phyloP scores from a whole-genome alignment of 352 stramenopile genomes.

The Pythium scleroteichum region DNA sequence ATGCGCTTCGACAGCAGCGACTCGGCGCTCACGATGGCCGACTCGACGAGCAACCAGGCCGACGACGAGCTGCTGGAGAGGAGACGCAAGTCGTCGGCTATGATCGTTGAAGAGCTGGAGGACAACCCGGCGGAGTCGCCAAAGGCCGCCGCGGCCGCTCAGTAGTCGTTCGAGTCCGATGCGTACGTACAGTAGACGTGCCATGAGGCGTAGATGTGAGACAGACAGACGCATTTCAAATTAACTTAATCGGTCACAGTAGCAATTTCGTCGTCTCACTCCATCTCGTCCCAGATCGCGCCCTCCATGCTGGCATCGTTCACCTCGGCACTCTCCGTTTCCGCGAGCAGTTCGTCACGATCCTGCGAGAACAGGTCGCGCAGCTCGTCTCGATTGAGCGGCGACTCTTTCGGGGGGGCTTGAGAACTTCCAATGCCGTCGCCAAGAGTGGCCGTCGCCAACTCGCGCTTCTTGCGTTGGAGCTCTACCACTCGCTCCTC shows the following conservation, averaged over 20 bases:
- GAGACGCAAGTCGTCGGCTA: slow-evolving; percentile 23
- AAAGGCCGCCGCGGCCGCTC: not conserved
- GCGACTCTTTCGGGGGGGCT: slow-evolving; percentile 27
- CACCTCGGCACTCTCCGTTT: not conserved
- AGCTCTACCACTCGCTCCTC: slow-evolving; percentile 89
- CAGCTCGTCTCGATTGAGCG: slow-evolving; percentile 47
- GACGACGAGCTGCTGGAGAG: slow-evolving; percentile 17
- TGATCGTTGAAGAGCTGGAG: slow-evolving; percentile 24
- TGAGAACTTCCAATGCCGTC: slow-evolving; percentile 30
- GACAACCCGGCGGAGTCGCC: slow-evolving; percentile 3
- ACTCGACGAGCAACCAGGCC: slow-evolving; percentile 23
- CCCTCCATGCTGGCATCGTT: slow-evolving; percentile 14
- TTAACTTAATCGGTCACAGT: slow-evolving; percentile 25
- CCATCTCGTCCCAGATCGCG: slow-evolving; percentile 29
- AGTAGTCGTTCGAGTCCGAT: no score
- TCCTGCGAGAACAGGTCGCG: slow-evolving; percentile 51
- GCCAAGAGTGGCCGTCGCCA: slow-evolving; percentile 77
- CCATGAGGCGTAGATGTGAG: not conserved
- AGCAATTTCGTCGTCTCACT: slow-evolving; percentile 9
- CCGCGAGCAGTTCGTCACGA: not conserved
- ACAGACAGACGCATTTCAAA: not conserved
- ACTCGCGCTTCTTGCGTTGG: slow-evolving; percentile 84
- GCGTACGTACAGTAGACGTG: slow-evolving; percentile 5
- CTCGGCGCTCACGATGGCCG: slow-evolving; percentile 2
- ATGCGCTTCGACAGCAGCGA: slow-evolving; percentile 11